A percentile compares a stretch with the other conserved stretches of the same genome.
Conservation (phyloP, 2,329 filamentous ascomycete species). For the Aspergillus caelatus region DNA sequence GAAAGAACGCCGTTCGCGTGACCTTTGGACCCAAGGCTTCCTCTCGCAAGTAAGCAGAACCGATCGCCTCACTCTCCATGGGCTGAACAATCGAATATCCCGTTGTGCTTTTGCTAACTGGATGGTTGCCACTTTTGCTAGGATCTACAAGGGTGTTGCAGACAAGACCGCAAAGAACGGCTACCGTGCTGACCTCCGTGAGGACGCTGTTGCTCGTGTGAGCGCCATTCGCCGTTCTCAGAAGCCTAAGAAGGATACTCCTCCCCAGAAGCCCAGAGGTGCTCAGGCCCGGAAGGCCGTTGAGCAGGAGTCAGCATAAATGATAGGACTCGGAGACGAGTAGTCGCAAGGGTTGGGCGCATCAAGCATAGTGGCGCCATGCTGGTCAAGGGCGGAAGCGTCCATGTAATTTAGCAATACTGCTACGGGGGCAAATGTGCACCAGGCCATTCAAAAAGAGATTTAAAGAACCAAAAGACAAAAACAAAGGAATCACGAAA, state of each 20-base stretch:
- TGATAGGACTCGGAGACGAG: slow-evolving; percentile 8
- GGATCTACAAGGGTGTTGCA: slow-evolving; percentile 88
- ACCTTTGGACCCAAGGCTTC: slow-evolving; percentile 73
- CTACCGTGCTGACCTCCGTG: slow-evolving; percentile 81
- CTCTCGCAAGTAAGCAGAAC: slow-evolving; percentile 71
- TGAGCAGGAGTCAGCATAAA: slow-evolving; percentile 42
- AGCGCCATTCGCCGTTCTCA: slow-evolving; percentile 81
- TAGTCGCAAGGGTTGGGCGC: slow-evolving; percentile 15
- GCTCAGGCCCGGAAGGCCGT: slow-evolving; percentile 74
- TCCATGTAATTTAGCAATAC: slow-evolving; percentile 36
- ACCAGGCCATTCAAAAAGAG: slow-evolving; percentile 15
- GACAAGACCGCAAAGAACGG: slow-evolving; percentile 77
- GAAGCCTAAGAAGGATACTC: slow-evolving; percentile 73
- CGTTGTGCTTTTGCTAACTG: slow-evolving; percentile 20
- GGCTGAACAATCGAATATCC: neutral
- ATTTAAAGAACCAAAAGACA: slow-evolving; percentile 20
- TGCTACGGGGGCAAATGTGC: slow-evolving; percentile 20
- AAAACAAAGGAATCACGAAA: slow-evolving; percentile 7
- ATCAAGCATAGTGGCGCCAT: slow-evolving; percentile 23
- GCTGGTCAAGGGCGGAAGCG: slow-evolving; percentile 28
- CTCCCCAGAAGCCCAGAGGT: slow-evolving; percentile 76
- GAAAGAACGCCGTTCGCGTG: slow-evolving; percentile 64
- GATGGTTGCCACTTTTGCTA: slow-evolving; percentile 37
- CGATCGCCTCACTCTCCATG: neutral
- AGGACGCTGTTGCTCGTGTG: slow-evolving; percentile 80